Base-by-base conservation (phyloP, 2,329 filamentous ascomycete species). In the Harringtonia lauricola region DNA sequence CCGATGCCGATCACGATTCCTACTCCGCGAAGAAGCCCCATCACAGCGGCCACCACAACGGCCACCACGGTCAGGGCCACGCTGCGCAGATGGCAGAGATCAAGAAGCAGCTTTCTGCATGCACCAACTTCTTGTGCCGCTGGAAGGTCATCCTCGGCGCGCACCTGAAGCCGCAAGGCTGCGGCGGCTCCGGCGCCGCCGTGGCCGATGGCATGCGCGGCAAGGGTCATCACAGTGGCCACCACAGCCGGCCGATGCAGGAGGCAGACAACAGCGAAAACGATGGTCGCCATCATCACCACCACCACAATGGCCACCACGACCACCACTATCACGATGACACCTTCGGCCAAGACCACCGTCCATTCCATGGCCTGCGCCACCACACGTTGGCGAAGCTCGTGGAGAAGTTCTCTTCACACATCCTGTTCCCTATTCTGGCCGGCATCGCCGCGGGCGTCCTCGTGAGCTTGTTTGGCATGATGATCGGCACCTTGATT, bases 391-490 rank as follows among this genome's bases (percentile, higher is more conserved):
- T 73, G 62, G 59, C 64, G 42, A 62, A 67, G 47, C 60, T 78
- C 22, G 51, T 78, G 38, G 67, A 68, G 54, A 73, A 73, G 52
- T 67, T 83, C 40, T 67, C 73, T 49, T 66, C 76, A 31, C 76
- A 81, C 48, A 71, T 87, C 36, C 59, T 86, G 39, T 66, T 86
- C 33, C 83, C 83, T 2, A 68, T 86, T 42, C 63, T 83, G 42
- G 70, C 86, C 50, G 83, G 83, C 46, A 70, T 86, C 50, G 70
- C 77, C 21, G 79, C 80, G 36, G 83, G 83, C 55, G 71, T 86
- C 43, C 69, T 71, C 26, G 77, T 81, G 49, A 82, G 81, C 60
- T 59, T 84, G 34, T 57, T 86, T 38, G 81, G 79, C 43, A 81
- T 86, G 72, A 63, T 79, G 45, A 59, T 82, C 34, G 81, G 80